Base-by-base conservation (phyloP, 805 yeast genomes). In the Candida silvatica region DNA sequence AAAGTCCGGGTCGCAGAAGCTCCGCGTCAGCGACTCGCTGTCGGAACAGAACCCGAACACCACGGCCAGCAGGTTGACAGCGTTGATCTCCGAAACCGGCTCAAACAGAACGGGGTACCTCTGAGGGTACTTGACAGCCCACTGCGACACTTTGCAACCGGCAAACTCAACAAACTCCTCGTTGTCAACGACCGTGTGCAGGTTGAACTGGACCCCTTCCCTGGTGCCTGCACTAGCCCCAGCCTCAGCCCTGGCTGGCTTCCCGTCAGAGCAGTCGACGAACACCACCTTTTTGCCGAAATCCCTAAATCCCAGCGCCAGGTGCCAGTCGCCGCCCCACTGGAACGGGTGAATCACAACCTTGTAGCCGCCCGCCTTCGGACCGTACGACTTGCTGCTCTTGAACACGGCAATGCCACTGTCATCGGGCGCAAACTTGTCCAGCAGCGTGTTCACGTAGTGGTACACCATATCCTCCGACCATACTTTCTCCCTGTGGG, bases 241-340 rank as follows among this genome's bases (percentile, higher is more conserved):
- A n/a, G n/a, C n/a, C n/a, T n/a, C n/a, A n/a, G n/a, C n/a, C n/a
- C n/a, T n/a, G 12, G 11, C 12, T 12, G 12, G 11, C 12, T 22
- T 22, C 11, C 24, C 12, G 7, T 22, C 11, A 2, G 56, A 48
- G 36, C 62, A 57, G 37, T 57, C 40, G 6, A 57, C 32, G 14
- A 57, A 34, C 3, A 57, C 44, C 11, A 57, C 39, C 31, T 48
- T 52, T 19, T 44, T 42, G n/a, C n/a, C n/a, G 20, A 37, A 36
- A 7, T 43, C 34, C 24, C 42, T 43, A 30, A 58, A 50, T 16
- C 52, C 59, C 17, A 58, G 38, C 1, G 59, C 61, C 15, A 58
- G 36, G 39, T 58, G 59, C 62, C 62, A 58, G 27, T 53, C 47
- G 18, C 46, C 45, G 9, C 43, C 43, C 54, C 55, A 54, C 15